Percentiles rank a stretch among this genome's conserved stretches.
phyloP scores from a whole-genome alignment of 176 grass and related monocot genomes.

The Ensete ventricosum region DNA sequence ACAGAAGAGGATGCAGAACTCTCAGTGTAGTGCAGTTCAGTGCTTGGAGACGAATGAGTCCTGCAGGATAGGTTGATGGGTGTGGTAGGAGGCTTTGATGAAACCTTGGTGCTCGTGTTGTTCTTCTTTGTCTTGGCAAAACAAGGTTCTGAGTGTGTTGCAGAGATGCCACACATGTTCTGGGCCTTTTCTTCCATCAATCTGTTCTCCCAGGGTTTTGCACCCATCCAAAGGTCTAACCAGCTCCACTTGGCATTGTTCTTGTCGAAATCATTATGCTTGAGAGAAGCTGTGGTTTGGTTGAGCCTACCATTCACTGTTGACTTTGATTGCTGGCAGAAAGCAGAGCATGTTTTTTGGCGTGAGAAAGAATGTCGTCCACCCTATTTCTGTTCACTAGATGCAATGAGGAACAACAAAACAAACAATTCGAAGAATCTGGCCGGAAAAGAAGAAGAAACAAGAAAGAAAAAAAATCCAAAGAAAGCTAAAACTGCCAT shows the following conservation, averaged over 20 bases:
- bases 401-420: too few relatives aligned
- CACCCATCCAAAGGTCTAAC: slow-evolving; percentile 15
- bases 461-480: background rate
- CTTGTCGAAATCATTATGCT: slow-evolving; percentile 2
- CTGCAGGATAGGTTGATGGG: background rate
- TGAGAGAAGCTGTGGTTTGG: background rate
- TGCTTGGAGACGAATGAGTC: slow-evolving; percentile 32
- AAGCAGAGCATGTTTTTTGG: background rate
- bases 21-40: slow-evolving; percentile 41
- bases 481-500: background rate
- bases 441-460: background rate
- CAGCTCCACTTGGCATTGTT: slow-evolving; percentile 7
- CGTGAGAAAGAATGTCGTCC: too few relatives aligned
- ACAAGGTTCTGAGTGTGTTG: slow-evolving; percentile 28
- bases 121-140: slow-evolving; percentile 61
- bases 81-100: slow-evolving; percentile 43
- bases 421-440: too few relatives aligned
- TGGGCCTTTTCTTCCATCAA: slow-evolving; percentile 14
- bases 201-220: slow-evolving; percentile 19
- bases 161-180: slow-evolving; percentile 21
- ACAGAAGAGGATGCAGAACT: slow-evolving; percentile 71
- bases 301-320: background rate
- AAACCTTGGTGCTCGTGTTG: slow-evolving; percentile 54
- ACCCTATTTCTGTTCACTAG: too few relatives aligned
- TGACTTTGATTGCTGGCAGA: slow-evolving; percentile 9